Conservation (phyloP, 371 early-diverging fungal genomes). For the Apophysomyces elegans region DNA sequence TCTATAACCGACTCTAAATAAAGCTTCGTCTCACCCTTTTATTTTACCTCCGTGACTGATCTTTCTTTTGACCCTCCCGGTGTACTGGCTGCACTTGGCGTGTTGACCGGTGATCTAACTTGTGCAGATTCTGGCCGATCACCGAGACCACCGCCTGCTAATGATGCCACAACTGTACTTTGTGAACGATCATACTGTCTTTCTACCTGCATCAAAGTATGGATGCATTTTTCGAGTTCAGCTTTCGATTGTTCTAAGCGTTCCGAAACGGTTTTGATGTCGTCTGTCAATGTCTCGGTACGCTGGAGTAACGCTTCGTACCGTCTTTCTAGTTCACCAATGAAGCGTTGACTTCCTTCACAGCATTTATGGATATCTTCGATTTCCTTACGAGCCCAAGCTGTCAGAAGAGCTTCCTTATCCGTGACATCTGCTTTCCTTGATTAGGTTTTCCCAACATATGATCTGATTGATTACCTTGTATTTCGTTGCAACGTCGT, state of each 20-base stretch:
- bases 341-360: slow-evolving; percentile 25
- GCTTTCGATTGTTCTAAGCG: slow-evolving; percentile 25
- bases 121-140: slow-evolving; percentile 16
- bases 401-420: slow-evolving; percentile 11
- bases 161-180: slow-evolving; percentile 35
- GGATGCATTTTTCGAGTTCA: slow-evolving; percentile 28
- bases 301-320: slow-evolving; percentile 20
- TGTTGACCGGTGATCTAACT: neutral
- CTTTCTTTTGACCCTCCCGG: slow-evolving; percentile 1
- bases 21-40: neutral
- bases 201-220: slow-evolving; percentile 27
- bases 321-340: slow-evolving; percentile 26
- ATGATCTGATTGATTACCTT: neutral
- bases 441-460: neutral
- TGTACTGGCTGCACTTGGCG: slow-evolving; percentile 6
- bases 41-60: neutral
- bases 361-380: slow-evolving; percentile 27
- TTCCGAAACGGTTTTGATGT: slow-evolving; percentile 16
- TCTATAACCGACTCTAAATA: slow-evolving; percentile 1
- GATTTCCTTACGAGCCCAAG: slow-evolving; percentile 38
- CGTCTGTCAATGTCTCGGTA: slow-evolving; percentile 12
- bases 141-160: slow-evolving; percentile 30
- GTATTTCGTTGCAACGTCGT: neutral
- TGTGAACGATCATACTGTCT: slow-evolving; percentile 41
- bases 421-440: slow-evolving; percentile 6